Conservation (phyloP, 2,329 filamentous ascomycete genomes). For the Aspergillus pseudoviridinutans region DNA sequence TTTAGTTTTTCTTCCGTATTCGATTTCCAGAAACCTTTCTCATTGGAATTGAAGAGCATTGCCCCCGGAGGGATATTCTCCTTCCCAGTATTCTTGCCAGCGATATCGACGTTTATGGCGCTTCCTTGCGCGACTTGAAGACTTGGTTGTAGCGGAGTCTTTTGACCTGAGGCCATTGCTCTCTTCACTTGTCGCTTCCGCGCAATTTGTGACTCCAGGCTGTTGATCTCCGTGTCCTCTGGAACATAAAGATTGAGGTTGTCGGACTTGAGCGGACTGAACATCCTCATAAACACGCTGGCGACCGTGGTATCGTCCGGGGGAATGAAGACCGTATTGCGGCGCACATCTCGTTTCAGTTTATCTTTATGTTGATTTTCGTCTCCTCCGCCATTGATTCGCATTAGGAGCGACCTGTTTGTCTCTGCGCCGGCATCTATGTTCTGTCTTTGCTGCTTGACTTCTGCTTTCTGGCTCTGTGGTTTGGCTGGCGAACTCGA, state of each 20-base stretch:
- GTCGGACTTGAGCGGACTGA: conserved; percentile 37
- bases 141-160: conserved; percentile 48
- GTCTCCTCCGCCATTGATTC: conserved; percentile 7
- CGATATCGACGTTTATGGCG: conserved; percentile 42
- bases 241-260: not conserved
- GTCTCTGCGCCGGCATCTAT: conserved; percentile 8
- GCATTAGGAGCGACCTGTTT: conserved; percentile 15
- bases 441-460: conserved; percentile 3
- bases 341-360: conserved; percentile 31
- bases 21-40: conserved; percentile 11
- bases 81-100: conserved; percentile 56
- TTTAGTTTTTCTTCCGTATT: conserved; percentile 21
- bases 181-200: conserved; percentile 29
- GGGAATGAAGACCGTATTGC: conserved; percentile 41
- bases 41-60: conserved; percentile 14
- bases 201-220: conserved; percentile 31
- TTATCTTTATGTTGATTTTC: conserved; percentile 9
- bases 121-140: conserved; percentile 38
- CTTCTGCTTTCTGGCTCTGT: conserved; percentile 7
- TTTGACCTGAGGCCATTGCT: conserved; percentile 19
- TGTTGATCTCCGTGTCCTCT: conserved; percentile 26
- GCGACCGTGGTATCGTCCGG: conserved; percentile 40
- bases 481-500: conserved; percentile 16
- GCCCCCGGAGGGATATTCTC: conserved; percentile 58
- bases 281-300: conserved; percentile 42